A percentile compares a stretch with the other conserved stretches of the same genome.
These are phyloP conservation scores for Candida tropicalis DNA, from an alignment of 1,139 yeast genomes.

Conservation along the genomic window DNA sequence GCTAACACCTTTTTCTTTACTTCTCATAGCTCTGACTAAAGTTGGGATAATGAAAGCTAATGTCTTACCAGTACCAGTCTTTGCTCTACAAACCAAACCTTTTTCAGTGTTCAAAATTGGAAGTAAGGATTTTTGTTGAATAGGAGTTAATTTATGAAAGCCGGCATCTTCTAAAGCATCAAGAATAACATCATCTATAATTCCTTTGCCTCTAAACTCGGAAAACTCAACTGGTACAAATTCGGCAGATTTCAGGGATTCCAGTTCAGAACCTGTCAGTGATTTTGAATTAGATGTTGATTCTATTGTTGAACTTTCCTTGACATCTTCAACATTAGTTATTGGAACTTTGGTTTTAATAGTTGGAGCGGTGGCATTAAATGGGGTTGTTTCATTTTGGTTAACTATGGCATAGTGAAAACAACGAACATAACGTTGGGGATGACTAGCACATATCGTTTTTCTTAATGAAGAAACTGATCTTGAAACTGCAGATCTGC, in stretches of 20 bases:
- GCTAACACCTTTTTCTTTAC: slow-evolving; percentile 36
- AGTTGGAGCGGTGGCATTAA: neutral
- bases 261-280: neutral
- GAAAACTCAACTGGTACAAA: slow-evolving; percentile 8
- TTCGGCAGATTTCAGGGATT: neutral
- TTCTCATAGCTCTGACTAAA: slow-evolving; percentile 44
- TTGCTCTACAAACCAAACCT: slow-evolving; percentile 85
- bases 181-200: slow-evolving; percentile 20
- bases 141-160: slow-evolving; percentile 65
- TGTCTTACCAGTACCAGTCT: slow-evolving; percentile 96
- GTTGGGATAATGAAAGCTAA: slow-evolving; percentile 85
- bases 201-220: slow-evolving; percentile 18
- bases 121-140: slow-evolving; percentile 71
- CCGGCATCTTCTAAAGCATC: slow-evolving; percentile 43
- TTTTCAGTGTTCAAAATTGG: slow-evolving; percentile 60
- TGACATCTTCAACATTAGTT: neutral
- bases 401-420: neutral
- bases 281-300: no score
- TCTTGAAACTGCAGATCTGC: neutral
- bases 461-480: neutral
- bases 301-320: neutral
- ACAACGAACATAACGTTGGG: neutral
- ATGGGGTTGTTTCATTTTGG: neutral
- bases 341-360: neutral
- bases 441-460: neutral